Base-by-base conservation (phyloP, 177 flowering plant species). In the Tripterygium wilfordii region DNA sequence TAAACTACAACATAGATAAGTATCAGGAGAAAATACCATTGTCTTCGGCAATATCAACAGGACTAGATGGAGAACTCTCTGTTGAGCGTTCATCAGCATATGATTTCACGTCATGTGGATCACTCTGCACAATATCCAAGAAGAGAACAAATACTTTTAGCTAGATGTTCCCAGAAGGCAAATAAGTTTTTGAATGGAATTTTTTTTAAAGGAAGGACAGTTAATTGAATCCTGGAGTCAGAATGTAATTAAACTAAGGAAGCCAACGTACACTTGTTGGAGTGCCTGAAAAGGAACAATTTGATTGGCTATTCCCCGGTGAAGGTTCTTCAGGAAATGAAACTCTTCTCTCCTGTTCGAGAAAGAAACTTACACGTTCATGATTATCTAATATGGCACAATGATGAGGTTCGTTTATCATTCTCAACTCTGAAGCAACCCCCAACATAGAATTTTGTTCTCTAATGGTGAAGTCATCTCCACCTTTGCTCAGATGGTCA, bases 51-150 rank as follows among this genome's bases (percentile, higher is more conserved):
- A 54, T 24, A 49, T 63, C 69, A 45, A 66, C 36, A 42, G 63
- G 56, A 36, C 56, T 66, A 13, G 63, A 49, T 15, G 61, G 42
- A 43, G 68, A 45, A 49, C 55, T 50, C 33, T 56, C 59, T 35
- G 48, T 37, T 58, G 54, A 21, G 42, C 70, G 56, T 25, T 57
- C 69, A 64, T 57, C 68, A 24, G 60, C 76, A 59, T 69, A 72
- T 43, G 70, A 65, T 38, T 47, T 44, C 50, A 49, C 39, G 51
- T 69, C 69, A 49, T 38, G 72, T 8, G 69, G 56, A 36, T 57
- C 66, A 48, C 43, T 53, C 88, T 81, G 80, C 56, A 49, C 53
- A 16, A 20, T 54, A 28, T 4, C 28, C 47, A 21, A 35, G 19
- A 23, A 24, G 10, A 24, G 50, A 36, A 36, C 1, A 36, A 25